Conservation (phyloP, 306 rosid genomes). For the Casuarina equisetifolia region DNA sequence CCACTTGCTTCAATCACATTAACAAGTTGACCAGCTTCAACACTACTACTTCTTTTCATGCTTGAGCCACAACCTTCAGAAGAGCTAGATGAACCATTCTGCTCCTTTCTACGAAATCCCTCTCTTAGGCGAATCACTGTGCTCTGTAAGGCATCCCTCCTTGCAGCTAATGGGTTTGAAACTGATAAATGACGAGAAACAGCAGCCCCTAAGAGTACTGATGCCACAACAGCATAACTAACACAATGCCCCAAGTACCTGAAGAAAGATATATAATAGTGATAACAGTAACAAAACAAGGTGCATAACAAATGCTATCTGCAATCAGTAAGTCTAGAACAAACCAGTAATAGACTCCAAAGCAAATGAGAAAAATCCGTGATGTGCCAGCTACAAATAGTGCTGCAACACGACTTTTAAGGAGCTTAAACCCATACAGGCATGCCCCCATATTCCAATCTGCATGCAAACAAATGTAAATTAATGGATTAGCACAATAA, state of each 20-base stretch:
- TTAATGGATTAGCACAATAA: constrained; percentile 18
- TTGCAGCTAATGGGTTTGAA: constrained; percentile 89
- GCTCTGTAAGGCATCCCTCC: constrained; percentile 98
- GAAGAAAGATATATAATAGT: constrained; percentile 25
- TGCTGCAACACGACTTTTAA: constrained; percentile 83
- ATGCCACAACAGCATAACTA: constrained; percentile 95
- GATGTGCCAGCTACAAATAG: constrained; percentile 93
- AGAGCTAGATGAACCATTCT: constrained; percentile 92
- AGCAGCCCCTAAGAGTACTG: constrained; percentile 91
- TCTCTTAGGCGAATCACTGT: constrained; percentile 96
- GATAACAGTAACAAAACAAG: constrained; percentile 31
- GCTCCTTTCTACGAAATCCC: constrained; percentile 96
- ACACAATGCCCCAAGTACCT: constrained; percentile 99
- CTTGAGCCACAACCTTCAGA: constrained; percentile 99
- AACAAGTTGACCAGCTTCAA: constrained; percentile 82
- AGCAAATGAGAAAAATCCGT: constrained; percentile 95
- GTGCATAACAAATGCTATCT: not conserved
- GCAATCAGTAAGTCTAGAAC: constrained; percentile 33
- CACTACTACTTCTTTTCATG: constrained; percentile 96
- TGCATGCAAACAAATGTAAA: constrained; percentile 39
- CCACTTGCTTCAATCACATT: constrained; percentile 66
- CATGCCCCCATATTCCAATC: constrained; percentile 99
- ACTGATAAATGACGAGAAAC: constrained; percentile 94
- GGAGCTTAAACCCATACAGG: constrained; percentile 92
- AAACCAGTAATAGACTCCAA: constrained; percentile 96